phyloP scores from a whole-genome alignment of 495 filamentous ascomycete genomes.

The Parathielavia appendiculata region DNA sequence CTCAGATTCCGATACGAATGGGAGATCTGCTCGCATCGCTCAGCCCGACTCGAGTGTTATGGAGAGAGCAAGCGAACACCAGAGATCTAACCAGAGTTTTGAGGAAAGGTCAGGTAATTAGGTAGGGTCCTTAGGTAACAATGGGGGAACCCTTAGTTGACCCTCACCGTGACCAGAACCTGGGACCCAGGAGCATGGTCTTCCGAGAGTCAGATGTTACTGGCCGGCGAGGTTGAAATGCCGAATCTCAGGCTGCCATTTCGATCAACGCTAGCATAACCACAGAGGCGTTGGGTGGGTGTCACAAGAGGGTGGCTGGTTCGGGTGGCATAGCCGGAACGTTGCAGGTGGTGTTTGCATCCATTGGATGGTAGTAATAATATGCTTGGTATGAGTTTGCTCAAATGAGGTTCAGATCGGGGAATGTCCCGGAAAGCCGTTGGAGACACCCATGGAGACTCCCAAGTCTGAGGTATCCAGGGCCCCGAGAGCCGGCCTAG shows the following conservation, averaged over 20 bases:
- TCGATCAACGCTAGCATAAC: slow-evolving; percentile 15
- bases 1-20: not conserved
- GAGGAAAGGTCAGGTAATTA: not conserved
- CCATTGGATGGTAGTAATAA: slow-evolving; percentile 10
- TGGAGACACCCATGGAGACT: not conserved
- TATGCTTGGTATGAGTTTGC: not conserved
- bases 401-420: slow-evolving; percentile 23
- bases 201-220: slow-evolving; percentile 13
- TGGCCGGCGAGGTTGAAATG: slow-evolving; percentile 7
- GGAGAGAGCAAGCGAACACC: not conserved
- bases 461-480: not conserved
- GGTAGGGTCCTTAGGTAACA: no score
- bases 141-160: no score
- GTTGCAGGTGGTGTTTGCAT: slow-evolving; percentile 8
- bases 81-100: not conserved
- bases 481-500: slow-evolving; percentile 4
- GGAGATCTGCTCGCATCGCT: not conserved
- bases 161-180: no score
- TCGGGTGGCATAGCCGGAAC: slow-evolving; percentile 16
- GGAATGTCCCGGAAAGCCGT: slow-evolving; percentile 23
- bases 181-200: slow-evolving; percentile 9
- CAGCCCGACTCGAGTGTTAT: not conserved
- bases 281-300: slow-evolving; percentile 5
- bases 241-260: slow-evolving; percentile 14
- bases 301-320: slow-evolving; percentile 17